phyloP scores from a whole-genome alignment of 2,329 filamentous ascomycete genomes.

The Neoscytalidium dimidiatum region DNA sequence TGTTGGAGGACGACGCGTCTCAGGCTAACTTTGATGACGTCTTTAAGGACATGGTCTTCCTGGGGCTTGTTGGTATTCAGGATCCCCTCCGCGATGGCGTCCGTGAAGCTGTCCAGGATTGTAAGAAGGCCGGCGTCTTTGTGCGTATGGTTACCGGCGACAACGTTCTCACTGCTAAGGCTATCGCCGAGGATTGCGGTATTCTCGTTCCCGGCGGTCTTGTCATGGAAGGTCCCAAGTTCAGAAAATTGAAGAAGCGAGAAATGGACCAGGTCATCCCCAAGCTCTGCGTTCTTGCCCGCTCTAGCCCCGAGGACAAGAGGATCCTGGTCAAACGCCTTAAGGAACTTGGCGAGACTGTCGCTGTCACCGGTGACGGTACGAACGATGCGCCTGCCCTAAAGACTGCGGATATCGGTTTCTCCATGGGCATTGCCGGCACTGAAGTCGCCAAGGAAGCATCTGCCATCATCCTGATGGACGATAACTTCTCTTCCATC shows the following conservation, averaged over 20 bases:
- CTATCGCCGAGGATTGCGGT: slow-evolving; percentile 50
- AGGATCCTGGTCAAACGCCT: slow-evolving; percentile 64
- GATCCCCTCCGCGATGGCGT: slow-evolving; percentile 84
- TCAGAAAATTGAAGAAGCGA: slow-evolving; percentile 59
- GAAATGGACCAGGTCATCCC: slow-evolving; percentile 60
- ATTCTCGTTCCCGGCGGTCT: slow-evolving; percentile 41
- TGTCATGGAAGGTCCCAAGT: slow-evolving; percentile 47
- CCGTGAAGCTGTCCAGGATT: slow-evolving; percentile 52
- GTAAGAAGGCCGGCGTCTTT: slow-evolving; percentile 48
- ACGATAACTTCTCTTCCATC: slow-evolving; percentile 45
- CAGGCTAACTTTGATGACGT: slow-evolving; percentile 68
- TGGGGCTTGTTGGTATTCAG: slow-evolving; percentile 80
- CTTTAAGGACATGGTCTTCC: slow-evolving; percentile 70
- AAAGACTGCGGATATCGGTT: slow-evolving; percentile 44
- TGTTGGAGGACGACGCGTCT: slow-evolving; percentile 60
- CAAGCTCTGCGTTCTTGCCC: slow-evolving; percentile 67
- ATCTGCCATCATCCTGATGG: slow-evolving; percentile 43
- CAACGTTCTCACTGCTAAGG: slow-evolving; percentile 48
- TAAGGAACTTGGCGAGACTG: slow-evolving; percentile 61
- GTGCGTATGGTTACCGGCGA: slow-evolving; percentile 54
- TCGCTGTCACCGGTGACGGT: slow-evolving; percentile 45
- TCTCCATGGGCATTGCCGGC: slow-evolving; percentile 43
- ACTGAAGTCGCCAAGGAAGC: slow-evolving; percentile 44
- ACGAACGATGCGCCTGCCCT: slow-evolving; percentile 45
- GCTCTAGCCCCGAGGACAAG: slow-evolving; percentile 71